A percentile compares a stretch with the other conserved stretches of the same genome.
phyloP scores from a whole-genome alignment of 441 rosid genomes.

The Gossypium davidsonii region DNA sequence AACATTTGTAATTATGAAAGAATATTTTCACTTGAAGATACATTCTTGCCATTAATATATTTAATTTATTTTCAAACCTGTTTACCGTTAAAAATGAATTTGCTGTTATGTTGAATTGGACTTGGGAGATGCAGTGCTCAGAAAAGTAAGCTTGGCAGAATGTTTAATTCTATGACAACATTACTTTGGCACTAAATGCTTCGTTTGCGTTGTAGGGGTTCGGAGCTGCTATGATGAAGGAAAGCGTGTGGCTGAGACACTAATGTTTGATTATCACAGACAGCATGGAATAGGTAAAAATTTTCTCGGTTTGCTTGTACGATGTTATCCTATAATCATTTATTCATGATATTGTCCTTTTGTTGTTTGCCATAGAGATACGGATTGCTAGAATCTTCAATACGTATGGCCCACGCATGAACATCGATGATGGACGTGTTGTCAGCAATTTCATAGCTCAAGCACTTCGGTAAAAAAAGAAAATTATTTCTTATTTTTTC shows the following conservation, averaged over 20 bases:
- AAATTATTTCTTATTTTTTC: background rate
- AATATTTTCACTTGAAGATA: background rate
- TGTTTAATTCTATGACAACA: background rate
- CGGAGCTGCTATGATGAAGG: slow-evolving; percentile 95
- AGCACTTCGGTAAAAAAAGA: slow-evolving; percentile 55
- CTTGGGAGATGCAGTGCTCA: no score
- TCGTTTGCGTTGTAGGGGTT: slow-evolving; percentile 33
- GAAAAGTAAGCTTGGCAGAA: background rate
- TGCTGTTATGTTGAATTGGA: no score
- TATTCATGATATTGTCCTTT: background rate
- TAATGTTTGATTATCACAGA: slow-evolving; percentile 49
- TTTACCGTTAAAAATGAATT: no score
- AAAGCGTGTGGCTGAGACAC: slow-evolving; percentile 90
- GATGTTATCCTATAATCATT: background rate
- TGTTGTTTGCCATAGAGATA: slow-evolving; percentile 41
- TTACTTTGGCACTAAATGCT: background rate
- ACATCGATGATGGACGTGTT: slow-evolving; percentile 96
- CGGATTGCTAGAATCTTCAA: slow-evolving; percentile 93
- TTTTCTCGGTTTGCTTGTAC: background rate
- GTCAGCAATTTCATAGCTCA: slow-evolving; percentile 97
- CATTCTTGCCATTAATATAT: background rate
- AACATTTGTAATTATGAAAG: background rate
- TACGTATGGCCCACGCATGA: slow-evolving; percentile 98
- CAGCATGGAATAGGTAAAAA: slow-evolving; percentile 91
- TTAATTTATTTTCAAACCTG: no score